Percentiles rank a stretch among this genome's conserved stretches.
phyloP scores from a whole-genome alignment of 148 eudicot species.

The Selenicereus undatus region DNA sequence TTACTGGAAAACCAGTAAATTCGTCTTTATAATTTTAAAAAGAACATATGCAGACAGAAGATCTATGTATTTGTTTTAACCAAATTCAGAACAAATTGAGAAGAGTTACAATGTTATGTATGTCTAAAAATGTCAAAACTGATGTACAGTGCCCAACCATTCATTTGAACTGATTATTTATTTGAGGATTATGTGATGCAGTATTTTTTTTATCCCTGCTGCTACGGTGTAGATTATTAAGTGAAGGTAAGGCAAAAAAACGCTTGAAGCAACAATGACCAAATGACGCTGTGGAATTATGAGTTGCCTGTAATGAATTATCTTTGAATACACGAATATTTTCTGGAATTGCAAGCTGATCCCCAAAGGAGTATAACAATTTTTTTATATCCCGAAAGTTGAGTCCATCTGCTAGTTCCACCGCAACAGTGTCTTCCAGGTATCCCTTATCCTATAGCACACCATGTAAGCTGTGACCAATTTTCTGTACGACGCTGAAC shows the following conservation, averaged over 20 bases:
- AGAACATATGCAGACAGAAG: not conserved
- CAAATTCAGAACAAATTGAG: not conserved
- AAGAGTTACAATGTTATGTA: not conserved
- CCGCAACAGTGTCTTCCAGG: too few species aligned
- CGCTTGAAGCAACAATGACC: not conserved
- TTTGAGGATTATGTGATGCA: too few species aligned
- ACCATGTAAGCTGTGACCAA: too few species aligned
- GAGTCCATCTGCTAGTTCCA: too few species aligned
- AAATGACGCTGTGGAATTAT: not conserved
- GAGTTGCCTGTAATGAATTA: not conserved
- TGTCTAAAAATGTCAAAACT: not conserved
- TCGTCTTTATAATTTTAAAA: not conserved
- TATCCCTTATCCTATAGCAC: too few species aligned
- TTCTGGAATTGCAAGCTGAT: not conserved
- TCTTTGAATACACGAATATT: not conserved
- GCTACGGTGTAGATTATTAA: not conserved
- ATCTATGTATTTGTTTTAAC: too few species aligned
- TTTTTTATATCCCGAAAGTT: too few species aligned
- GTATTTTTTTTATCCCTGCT: not conserved
- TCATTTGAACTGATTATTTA: not conserved
- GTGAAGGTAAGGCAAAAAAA: not conserved
- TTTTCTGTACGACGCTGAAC: too few species aligned
- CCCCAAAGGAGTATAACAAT: not conserved
- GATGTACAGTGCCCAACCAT: not conserved
- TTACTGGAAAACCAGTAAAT: slow-evolving; percentile 29